phyloP scores from a whole-genome alignment of 169 alveolate species.

The Neospora caninum region DNA sequence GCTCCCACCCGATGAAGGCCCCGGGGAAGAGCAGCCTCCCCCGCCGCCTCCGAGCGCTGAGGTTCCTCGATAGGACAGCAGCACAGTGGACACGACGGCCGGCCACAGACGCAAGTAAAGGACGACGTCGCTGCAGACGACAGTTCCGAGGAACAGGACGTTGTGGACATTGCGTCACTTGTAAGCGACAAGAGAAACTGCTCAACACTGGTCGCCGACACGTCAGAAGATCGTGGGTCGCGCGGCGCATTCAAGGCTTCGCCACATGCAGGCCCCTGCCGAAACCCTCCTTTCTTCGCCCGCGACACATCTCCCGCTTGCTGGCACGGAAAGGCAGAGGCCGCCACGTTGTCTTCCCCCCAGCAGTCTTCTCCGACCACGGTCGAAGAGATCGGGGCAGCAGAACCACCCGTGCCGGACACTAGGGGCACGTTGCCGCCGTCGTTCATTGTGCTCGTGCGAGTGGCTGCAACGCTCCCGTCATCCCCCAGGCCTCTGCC shows the following conservation, averaged over 20 bases:
- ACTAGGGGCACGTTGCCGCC: neutral
- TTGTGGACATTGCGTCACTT: neutral
- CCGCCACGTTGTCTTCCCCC: neutral
- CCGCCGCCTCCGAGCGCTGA: neutral
- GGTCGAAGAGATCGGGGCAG: neutral
- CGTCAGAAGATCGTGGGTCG: neutral
- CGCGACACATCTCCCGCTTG: neutral
- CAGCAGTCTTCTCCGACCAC: neutral
- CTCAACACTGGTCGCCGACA: neutral
- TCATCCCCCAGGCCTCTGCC: neutral
- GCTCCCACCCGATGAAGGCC: too few relatives aligned
- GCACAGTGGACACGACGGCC: neutral
- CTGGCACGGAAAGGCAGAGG: neutral
- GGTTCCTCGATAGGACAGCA: neutral
- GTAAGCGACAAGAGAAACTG: neutral
- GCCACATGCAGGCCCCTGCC: neutral
- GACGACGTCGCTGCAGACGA: neutral
- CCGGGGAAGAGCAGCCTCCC: neutral
- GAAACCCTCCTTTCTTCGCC: neutral
- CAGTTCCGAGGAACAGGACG: neutral
- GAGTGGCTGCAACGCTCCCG: neutral
- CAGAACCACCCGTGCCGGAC: neutral
- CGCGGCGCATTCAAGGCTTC: too few relatives aligned
- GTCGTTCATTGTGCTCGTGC: conserved; percentile 25
- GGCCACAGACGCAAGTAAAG: neutral